A percentile compares a stretch with the other conserved stretches of the same genome.
Conservation (phyloP, 768 basidiomycete genomes). For the Hemileccinum rubropunctum region DNA sequence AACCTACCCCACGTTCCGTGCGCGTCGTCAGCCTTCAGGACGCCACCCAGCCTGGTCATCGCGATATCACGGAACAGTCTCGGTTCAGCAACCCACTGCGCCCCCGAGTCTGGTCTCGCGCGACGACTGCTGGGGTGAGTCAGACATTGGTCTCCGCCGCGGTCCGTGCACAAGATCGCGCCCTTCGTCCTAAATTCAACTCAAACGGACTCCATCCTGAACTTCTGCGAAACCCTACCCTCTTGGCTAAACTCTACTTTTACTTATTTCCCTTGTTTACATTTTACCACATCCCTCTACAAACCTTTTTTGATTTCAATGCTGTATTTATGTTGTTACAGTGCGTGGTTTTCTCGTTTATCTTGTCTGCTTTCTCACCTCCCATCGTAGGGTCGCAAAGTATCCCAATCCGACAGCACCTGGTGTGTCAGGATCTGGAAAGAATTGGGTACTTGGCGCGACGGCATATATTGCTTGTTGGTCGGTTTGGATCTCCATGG, state of each 20-base stretch:
- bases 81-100: conserved; percentile 39
- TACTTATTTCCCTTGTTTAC: conserved; percentile 68
- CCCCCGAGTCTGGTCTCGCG: conserved; percentile 58
- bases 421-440: conserved; percentile 67
- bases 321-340: conserved; percentile 78
- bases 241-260: conserved; percentile 56
- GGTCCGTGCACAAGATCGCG: conserved; percentile 30
- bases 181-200: conserved; percentile 64
- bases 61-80: conserved; percentile 52
- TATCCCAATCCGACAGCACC: conserved; percentile 68
- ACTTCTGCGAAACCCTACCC: conserved; percentile 59
- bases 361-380: conserved; percentile 7
- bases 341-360: conserved; percentile 46
- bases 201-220: conserved; percentile 66
- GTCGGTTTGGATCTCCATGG: conserved; percentile 67
- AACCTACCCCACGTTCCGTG: conserved; percentile 76
- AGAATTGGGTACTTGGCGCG: conserved; percentile 78
- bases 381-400: conserved; percentile 58
- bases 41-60: conserved; percentile 37
- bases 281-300: conserved; percentile 69
- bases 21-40: conserved; percentile 75
- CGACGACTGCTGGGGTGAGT: conserved; percentile 43
- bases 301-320: conserved; percentile 89
- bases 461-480: conserved; percentile 85
- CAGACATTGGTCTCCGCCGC: conserved; percentile 44